Evolutionary conservation across 2,329 filamentous ascomycete genomes (phyloP).

Genomic region (Fusarium longipes): DNA sequence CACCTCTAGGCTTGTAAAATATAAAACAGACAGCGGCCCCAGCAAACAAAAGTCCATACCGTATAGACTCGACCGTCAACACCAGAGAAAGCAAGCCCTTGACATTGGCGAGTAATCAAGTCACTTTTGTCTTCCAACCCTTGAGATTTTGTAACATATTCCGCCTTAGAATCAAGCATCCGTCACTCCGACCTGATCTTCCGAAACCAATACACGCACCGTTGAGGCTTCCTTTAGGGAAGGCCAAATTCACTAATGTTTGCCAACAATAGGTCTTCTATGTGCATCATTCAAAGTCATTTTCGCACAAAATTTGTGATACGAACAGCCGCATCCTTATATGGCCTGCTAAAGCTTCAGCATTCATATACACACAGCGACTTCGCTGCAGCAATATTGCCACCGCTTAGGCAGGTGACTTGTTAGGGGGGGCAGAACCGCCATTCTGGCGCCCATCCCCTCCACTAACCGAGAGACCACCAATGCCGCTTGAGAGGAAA

Average conservation of each 20-base stretch:
- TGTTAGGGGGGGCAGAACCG: slow-evolving; percentile 65
- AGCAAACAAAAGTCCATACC: slow-evolving; percentile 50
- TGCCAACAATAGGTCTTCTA: slow-evolving; percentile 60
- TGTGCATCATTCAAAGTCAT: slow-evolving; percentile 58
- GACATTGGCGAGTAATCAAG: slow-evolving; percentile 47
- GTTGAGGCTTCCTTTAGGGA: slow-evolving; percentile 54
- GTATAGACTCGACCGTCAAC: slow-evolving; percentile 48
- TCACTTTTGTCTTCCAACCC: slow-evolving; percentile 57
- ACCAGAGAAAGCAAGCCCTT: slow-evolving; percentile 49
- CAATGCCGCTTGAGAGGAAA: slow-evolving; percentile 80
- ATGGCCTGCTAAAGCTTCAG: slow-evolving; percentile 41
- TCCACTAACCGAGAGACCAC: slow-evolving; percentile 76
- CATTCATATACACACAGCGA: slow-evolving; percentile 46
- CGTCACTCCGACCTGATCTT: slow-evolving; percentile 55
- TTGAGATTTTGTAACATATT: slow-evolving; percentile 51
- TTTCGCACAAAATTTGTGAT: slow-evolving; percentile 45
- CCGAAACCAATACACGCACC: slow-evolving; percentile 52
- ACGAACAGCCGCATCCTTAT: slow-evolving; percentile 40
- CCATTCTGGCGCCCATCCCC: slow-evolving; percentile 73
- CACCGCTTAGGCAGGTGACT: slow-evolving; percentile 66
- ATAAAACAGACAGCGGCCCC: slow-evolving; percentile 47
- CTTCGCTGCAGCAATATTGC: slow-evolving; percentile 37
- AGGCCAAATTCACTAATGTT: slow-evolving; percentile 57
- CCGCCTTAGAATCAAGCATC: slow-evolving; percentile 53
- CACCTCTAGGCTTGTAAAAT: slow-evolving; percentile 49